Percentiles rank a stretch among this genome's conserved stretches.
phyloP scores from a whole-genome alignment of 2,329 filamentous ascomycete genomes.

The Sordariomycetes sp. region DNA sequence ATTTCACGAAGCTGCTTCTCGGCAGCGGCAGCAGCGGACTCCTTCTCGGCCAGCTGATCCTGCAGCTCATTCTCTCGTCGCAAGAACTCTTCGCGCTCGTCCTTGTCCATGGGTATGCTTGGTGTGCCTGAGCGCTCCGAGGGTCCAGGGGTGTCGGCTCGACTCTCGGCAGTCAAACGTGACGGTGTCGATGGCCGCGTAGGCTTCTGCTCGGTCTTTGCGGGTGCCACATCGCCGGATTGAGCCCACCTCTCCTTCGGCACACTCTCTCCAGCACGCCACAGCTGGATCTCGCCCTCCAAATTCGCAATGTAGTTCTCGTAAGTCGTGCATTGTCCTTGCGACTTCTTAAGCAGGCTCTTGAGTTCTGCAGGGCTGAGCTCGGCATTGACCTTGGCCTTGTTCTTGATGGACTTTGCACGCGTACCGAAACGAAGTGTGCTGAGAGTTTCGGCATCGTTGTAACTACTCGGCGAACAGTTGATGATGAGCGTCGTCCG shows the following conservation, averaged over 20 bases:
- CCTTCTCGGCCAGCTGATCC: constrained; percentile 90
- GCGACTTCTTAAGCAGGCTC: constrained; percentile 81
- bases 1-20: constrained; percentile 76
- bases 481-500: constrained; percentile 98
- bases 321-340: constrained; percentile 80
- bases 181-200: constrained; percentile 43
- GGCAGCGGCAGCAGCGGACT: constrained; percentile 67
- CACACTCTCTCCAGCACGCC: constrained; percentile 82
- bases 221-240: constrained; percentile 36
- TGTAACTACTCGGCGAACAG: constrained; percentile 97
- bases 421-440: constrained; percentile 91
- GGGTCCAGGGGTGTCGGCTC: constrained; percentile 53
- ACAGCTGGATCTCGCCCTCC: constrained; percentile 76
- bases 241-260: constrained; percentile 83
- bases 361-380: constrained; percentile 94
- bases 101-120: constrained; percentile 82
- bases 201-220: constrained; percentile 31
- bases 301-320: constrained; percentile 76
- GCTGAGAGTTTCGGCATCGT: constrained; percentile 87
- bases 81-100: constrained; percentile 93
- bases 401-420: constrained; percentile 99
- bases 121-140: constrained; percentile 83
- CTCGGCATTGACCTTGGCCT: constrained; percentile 98
- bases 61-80: constrained; percentile 94
- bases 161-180: constrained; percentile 42